Conservation (phyloP, 306 rosid species). For the Malus asiatica region DNA sequence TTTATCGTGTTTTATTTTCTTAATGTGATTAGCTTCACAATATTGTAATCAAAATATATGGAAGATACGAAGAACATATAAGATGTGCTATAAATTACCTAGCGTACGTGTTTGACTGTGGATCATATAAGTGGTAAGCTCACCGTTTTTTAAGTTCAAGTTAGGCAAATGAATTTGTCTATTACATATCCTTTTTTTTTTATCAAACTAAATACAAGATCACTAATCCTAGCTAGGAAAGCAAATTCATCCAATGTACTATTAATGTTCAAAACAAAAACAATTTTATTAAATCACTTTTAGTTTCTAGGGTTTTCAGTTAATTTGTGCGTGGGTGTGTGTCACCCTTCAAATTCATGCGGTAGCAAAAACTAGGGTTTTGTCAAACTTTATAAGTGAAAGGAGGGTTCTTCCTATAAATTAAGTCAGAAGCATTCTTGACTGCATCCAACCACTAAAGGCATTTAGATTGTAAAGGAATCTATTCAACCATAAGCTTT, state of each 20-base stretch:
- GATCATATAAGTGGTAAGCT: neutral
- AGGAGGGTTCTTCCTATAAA: neutral
- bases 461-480: conserved; percentile 23
- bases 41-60: neutral
- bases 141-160: neutral
- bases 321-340: neutral
- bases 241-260: too few species aligned
- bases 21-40: too few species aligned
- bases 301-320: neutral
- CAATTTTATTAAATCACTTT: too few species aligned
- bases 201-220: neutral
- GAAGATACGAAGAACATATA: neutral
- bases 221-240: too few species aligned
- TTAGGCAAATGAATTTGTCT: conserved; percentile 7
- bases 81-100: neutral
- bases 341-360: neutral
- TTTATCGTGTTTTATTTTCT: too few species aligned
- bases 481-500: conserved; percentile 16
- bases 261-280: too few species aligned
- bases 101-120: conserved; percentile 19
- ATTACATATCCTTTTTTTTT: neutral
- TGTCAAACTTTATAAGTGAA: conserved; percentile 2
- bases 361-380: neutral
- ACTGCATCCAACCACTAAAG: conserved; percentile 38
- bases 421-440: conserved; percentile 20